A percentile compares a stretch with the other conserved stretches of the same genome.
phyloP scores from a whole-genome alignment of 441 rosid species.

The Brassica balearica region DNA sequence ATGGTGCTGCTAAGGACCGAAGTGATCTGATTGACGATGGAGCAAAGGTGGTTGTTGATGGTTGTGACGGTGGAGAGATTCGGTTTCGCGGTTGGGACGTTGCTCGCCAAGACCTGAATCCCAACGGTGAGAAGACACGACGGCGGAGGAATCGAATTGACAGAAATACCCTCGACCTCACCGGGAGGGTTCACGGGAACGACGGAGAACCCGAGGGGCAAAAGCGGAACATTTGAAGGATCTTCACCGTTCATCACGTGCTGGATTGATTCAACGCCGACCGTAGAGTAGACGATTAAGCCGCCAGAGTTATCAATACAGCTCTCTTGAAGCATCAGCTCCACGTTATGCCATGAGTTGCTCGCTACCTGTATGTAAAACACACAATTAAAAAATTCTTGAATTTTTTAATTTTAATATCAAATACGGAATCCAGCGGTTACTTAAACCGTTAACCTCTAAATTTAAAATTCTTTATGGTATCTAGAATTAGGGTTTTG shows the following conservation, averaged over 20 bases:
- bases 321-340: conserved; percentile 89
- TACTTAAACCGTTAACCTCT: too few relatives aligned
- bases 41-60: conserved; percentile 72
- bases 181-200: conserved; percentile 49
- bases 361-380: conserved; percentile 65
- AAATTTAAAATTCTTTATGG: not conserved
- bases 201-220: conserved; percentile 79
- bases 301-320: conserved; percentile 84
- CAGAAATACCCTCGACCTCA: conserved; percentile 38
- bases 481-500: not conserved
- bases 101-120: conserved; percentile 83
- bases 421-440: too few relatives aligned
- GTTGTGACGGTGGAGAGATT: conserved; percentile 72
- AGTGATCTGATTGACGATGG: conserved; percentile 71
- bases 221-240: conserved; percentile 74
- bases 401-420: too few relatives aligned
- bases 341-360: conserved; percentile 86
- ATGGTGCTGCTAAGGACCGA: conserved; percentile 51
- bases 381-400: too few relatives aligned
- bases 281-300: conserved; percentile 74
- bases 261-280: conserved; percentile 77
- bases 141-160: conserved; percentile 23
- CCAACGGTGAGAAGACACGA: conserved; percentile 80
- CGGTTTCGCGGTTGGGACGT: conserved; percentile 73
- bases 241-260: conserved; percentile 83